These are phyloP conservation scores for Lunularia cruciata DNA, from an alignment of 225 moss, liverwort and hornwort species.

Conservation along the genomic window DNA sequence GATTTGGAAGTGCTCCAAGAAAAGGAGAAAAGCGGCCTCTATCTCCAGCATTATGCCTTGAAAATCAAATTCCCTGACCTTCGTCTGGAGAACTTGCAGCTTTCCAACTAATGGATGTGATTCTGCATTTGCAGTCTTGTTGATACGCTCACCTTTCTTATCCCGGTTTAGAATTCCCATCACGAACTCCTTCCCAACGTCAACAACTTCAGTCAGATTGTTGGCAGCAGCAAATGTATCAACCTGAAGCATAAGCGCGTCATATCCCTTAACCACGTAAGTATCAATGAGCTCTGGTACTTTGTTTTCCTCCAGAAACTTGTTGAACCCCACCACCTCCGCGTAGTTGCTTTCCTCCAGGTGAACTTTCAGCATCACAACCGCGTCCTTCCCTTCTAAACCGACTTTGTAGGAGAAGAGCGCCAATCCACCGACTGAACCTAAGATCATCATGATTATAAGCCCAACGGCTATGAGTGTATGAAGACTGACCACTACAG, in stretches of 20 bases:
- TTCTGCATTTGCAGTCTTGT: slow-evolving; percentile 31
- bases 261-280: slow-evolving; percentile 60
- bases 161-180: slow-evolving; percentile 41
- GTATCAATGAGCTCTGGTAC: slow-evolving; percentile 70
- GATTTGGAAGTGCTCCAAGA: slow-evolving; percentile 76
- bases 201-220: slow-evolving; percentile 78
- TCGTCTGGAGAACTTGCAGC: slow-evolving; percentile 56
- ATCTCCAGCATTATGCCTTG: slow-evolving; percentile 61
- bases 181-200: slow-evolving; percentile 71
- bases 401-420: slow-evolving; percentile 73
- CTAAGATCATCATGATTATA: slow-evolving; percentile 56
- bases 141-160: slow-evolving; percentile 41
- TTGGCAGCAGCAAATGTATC: slow-evolving; percentile 73
- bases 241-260: slow-evolving; percentile 57
- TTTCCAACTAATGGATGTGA: slow-evolving; percentile 63
- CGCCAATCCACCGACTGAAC: slow-evolving; percentile 54
- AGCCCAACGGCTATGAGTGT: slow-evolving; percentile 65
- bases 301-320: slow-evolving; percentile 61
- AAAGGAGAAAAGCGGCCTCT: slow-evolving; percentile 57
- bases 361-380: slow-evolving; percentile 59
- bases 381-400: slow-evolving; percentile 66
- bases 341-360: slow-evolving; percentile 53
- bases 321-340: slow-evolving; percentile 45
- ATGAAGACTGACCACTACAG: slow-evolving; percentile 50
- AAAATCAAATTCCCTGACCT: slow-evolving; percentile 57